These are phyloP conservation scores for Miscanthus lutarioriparius DNA, from an alignment of 176 grass and related monocot species.

Conservation along the genomic window DNA sequence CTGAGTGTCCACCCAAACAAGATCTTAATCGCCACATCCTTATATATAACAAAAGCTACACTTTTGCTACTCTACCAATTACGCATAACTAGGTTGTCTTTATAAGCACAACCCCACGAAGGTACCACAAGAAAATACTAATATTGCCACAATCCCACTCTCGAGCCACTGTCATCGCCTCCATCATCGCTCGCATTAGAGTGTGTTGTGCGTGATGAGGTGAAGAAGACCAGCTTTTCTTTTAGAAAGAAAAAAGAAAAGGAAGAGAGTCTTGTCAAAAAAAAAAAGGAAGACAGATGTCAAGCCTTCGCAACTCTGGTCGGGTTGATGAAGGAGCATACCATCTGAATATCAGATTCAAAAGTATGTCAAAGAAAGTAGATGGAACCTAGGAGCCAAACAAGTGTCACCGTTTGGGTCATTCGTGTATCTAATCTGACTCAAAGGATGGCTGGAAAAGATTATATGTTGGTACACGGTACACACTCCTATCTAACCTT, in stretches of 20 bases:
- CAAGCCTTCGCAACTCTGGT: background rate
- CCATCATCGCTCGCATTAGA: background rate
- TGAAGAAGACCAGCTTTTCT: background rate
- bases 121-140: no score
- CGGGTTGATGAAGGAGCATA: background rate
- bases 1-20: no score
- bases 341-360: background rate
- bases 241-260: background rate
- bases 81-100: no score
- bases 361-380: background rate
- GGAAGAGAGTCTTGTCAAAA: no score
- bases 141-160: background rate
- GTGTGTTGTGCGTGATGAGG: background rate
- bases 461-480: background rate
- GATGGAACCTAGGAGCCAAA: background rate
- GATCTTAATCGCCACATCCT: no score
- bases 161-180: background rate
- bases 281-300: background rate
- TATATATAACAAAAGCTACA: no score
- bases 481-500: background rate
- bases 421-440: background rate
- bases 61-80: no score
- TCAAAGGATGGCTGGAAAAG: background rate
- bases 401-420: slow-evolving; percentile 5
- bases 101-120: no score